phyloP scores from a whole-genome alignment of 441 rosid genomes.

The Geranium incanum region DNA sequence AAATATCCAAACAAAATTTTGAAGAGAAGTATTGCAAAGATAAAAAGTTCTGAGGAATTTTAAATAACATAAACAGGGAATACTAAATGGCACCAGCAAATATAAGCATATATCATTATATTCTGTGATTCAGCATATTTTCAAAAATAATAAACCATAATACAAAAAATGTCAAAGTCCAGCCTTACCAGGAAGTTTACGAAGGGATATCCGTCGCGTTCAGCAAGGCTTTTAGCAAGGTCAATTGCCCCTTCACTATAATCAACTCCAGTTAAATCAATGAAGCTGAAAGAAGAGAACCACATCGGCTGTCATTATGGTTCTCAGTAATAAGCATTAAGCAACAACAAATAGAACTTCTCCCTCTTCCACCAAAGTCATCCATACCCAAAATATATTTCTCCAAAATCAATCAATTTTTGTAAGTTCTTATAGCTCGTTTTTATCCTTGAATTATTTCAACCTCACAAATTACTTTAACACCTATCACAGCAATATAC shows the following conservation, averaged over 20 bases:
- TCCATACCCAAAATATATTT: not conserved
- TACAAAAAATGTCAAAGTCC: not conserved
- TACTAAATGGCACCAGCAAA: not conserved
- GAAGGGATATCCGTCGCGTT: constrained; percentile 61
- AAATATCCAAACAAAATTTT: too few relatives aligned
- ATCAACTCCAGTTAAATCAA: constrained; percentile 80
- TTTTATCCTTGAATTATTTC: not conserved
- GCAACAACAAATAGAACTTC: not conserved
- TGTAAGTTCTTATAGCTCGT: not conserved
- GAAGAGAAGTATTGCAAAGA: too few relatives aligned
- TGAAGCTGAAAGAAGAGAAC: constrained; percentile 48
- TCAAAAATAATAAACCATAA: not conserved
- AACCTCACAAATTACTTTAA: not conserved
- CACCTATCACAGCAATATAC: not conserved
- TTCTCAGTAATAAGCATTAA: not conserved
- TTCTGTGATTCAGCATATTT: not conserved
- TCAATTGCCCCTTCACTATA: constrained; percentile 84
- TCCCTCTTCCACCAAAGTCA: not conserved
- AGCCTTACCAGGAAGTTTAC: constrained; percentile 63
- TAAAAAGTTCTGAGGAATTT: too few relatives aligned
- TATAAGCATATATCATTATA: too few relatives aligned
- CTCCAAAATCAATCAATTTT: not conserved
- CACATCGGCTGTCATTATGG: not conserved
- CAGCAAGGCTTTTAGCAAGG: constrained; percentile 75
- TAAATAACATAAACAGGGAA: too few relatives aligned